phyloP scores from a whole-genome alignment of 768 basidiomycete species.

The Goffeauzyma gilvescens region DNA sequence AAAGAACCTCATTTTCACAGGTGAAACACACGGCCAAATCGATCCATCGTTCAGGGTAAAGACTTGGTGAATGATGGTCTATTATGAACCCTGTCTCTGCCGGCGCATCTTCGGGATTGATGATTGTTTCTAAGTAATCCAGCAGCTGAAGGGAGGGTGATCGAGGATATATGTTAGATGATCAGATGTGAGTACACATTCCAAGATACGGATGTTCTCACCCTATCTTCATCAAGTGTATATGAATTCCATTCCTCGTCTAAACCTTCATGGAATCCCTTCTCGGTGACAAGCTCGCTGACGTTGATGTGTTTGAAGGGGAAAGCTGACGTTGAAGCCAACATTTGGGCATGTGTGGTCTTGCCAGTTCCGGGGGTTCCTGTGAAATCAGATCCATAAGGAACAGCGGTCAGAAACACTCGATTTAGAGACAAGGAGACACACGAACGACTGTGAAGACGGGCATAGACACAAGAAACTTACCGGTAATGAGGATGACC shows the following conservation, averaged over 20 bases:
- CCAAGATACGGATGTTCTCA: constrained; percentile 33
- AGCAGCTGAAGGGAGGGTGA: no score
- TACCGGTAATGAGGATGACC: constrained; percentile 31
- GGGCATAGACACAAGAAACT: constrained; percentile 1
- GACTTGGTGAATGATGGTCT: constrained; percentile 29
- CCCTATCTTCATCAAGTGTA: constrained; percentile 90
- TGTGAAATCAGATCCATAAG: no score
- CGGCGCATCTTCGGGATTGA: constrained; percentile 9
- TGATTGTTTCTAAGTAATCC: constrained; percentile 57
- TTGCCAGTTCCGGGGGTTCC: constrained; percentile 56
- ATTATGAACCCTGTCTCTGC: constrained; percentile 26
- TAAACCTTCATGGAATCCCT: constrained; percentile 58
- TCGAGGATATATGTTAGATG: no score
- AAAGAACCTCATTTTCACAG: constrained; percentile 68
- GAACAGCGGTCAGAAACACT: neutral
- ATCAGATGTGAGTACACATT: neutral
- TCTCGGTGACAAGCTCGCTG: constrained; percentile 71
- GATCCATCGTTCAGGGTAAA: constrained; percentile 89
- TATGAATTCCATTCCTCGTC: constrained; percentile 92
- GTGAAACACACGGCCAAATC: constrained; percentile 84
- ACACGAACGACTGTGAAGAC: no score
- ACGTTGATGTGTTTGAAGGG: constrained; percentile 70
- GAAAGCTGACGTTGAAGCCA: constrained; percentile 37
- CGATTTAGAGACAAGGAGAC: neutral
- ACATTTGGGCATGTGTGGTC: constrained; percentile 73